Conservation (phyloP, 2,329 filamentous ascomycete species). For the Phialocephala sp. region DNA sequence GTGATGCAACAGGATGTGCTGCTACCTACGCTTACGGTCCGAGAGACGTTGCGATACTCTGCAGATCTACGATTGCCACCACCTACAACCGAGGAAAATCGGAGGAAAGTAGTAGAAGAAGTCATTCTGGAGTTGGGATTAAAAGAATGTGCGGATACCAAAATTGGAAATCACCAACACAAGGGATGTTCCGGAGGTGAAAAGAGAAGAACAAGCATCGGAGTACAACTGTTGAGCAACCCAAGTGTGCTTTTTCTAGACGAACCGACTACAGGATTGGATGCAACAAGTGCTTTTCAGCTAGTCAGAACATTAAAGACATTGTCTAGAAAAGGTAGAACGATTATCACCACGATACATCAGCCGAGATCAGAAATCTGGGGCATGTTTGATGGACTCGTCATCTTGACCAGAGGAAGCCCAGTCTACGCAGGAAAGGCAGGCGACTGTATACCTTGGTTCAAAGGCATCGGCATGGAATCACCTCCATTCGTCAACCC, state of each 20-base stretch:
- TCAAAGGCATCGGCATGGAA: conserved; percentile 62
- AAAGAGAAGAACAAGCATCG: conserved; percentile 77
- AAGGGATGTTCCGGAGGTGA: conserved; percentile 81
- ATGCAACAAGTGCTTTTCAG: conserved; percentile 78
- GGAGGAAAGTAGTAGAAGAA: conserved; percentile 70
- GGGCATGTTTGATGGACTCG: conserved; percentile 74
- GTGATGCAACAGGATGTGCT: conserved; percentile 80
- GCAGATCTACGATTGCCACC: conserved; percentile 73
- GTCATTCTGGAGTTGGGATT: conserved; percentile 77
- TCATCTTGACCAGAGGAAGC: conserved; percentile 70
- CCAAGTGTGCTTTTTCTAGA: conserved; percentile 80
- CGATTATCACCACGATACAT: conserved; percentile 76
- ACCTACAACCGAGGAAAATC: conserved; percentile 62
- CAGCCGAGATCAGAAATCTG: conserved; percentile 82
- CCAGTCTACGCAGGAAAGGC: conserved; percentile 71
- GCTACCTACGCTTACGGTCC: conserved; percentile 74
- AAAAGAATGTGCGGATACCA: conserved; percentile 78
- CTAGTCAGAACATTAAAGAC: conserved; percentile 72
- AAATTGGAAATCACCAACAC: conserved; percentile 73
- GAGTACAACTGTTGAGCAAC: conserved; percentile 79
- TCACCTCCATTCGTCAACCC: conserved; percentile 78
- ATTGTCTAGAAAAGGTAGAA: conserved; percentile 71
- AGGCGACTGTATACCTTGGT: conserved; percentile 66
- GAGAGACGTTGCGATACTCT: conserved; percentile 76
- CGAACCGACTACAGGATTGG: conserved; percentile 78